phyloP scores from a whole-genome alignment of 2,329 filamentous ascomycete genomes.

The Penicillium sp. region DNA sequence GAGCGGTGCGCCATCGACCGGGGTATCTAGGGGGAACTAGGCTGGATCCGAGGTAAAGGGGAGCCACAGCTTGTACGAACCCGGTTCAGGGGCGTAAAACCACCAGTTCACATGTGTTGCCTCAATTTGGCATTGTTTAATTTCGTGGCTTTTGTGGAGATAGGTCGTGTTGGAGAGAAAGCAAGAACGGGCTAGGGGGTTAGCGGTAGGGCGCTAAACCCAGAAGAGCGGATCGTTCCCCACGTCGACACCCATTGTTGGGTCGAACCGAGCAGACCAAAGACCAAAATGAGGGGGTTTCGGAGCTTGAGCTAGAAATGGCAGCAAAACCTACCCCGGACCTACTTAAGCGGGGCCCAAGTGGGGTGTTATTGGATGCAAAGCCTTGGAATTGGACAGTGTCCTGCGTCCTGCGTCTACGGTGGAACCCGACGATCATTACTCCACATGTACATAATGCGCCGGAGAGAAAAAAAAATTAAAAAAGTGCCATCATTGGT shows the following conservation, averaged over 20 bases:
- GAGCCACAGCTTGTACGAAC: not conserved
- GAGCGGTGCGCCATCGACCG: not conserved
- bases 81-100: not conserved
- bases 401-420: not conserved
- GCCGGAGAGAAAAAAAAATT: not conserved
- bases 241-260: not conserved
- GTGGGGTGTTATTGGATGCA: not conserved
- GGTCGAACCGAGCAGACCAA: not conserved
- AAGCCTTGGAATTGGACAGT: not conserved
- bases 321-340: slow-evolving; percentile 5
- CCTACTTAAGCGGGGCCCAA: not conserved
- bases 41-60: not conserved
- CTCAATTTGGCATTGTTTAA: not conserved
- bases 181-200: not conserved
- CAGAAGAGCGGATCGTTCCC: not conserved
- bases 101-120: slow-evolving; percentile 1
- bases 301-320: slow-evolving; percentile 1
- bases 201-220: not conserved
- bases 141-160: not conserved
- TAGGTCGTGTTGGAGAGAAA: not conserved
- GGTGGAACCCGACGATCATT: not conserved
- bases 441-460: not conserved
- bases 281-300: not conserved
- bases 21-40: not conserved
- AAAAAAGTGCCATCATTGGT: not conserved